A percentile compares a stretch with the other conserved stretches of the same genome.
Conservation (phyloP, 1,139 yeast species). For the Scheffersomyces parashehatae region DNA sequence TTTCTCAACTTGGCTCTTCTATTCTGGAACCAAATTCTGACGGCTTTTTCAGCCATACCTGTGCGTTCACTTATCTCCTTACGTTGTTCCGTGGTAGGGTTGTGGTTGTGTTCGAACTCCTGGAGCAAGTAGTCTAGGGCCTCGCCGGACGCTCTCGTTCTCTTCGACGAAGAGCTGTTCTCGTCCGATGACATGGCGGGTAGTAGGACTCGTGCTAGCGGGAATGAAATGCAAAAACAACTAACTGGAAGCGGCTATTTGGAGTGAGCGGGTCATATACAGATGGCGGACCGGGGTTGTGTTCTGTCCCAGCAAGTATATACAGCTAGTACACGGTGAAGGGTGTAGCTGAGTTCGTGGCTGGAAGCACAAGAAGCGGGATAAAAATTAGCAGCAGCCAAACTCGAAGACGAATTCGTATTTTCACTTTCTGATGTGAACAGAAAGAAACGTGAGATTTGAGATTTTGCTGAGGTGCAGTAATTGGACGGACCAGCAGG, state of each 20-base stretch:
- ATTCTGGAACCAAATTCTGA: slow-evolving; percentile 94
- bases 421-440: too few relatives aligned
- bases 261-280: not conserved
- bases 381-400: too few relatives aligned
- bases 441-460: too few relatives aligned
- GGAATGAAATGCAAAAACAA: not conserved
- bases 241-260: not conserved
- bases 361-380: too few relatives aligned
- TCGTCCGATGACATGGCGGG: slow-evolving; percentile 17
- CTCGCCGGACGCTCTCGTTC: slow-evolving; percentile 79
- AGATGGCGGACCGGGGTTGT: not conserved
- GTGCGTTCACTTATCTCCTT: slow-evolving; percentile 73
- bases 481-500: too few relatives aligned
- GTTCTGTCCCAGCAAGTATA: too few relatives aligned
- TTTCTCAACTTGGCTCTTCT: slow-evolving; percentile 79
- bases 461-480: too few relatives aligned
- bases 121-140: slow-evolving; percentile 66
- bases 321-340: too few relatives aligned
- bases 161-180: slow-evolving; percentile 28
- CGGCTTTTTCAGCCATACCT: slow-evolving; percentile 89
- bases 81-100: slow-evolving; percentile 67
- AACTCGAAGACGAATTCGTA: too few relatives aligned
- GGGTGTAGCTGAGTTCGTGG: too few relatives aligned
- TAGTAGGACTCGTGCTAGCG: not conserved
- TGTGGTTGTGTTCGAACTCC: slow-evolving; percentile 73